Base-by-base conservation (phyloP, 306 rosid genomes). In the Spatholobus suberectus region DNA sequence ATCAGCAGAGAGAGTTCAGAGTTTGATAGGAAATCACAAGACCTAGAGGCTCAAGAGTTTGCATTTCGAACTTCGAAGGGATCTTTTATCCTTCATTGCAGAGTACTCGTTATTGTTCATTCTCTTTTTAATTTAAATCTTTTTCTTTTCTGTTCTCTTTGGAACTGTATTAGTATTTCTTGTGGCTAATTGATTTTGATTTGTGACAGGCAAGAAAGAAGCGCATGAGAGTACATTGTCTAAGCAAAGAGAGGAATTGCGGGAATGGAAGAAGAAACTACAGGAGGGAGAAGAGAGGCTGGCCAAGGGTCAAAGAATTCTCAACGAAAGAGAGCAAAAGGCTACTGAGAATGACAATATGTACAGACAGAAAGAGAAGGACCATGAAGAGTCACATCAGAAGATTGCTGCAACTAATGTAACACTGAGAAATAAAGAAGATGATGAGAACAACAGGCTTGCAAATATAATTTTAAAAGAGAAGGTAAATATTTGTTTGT, bases 251-350 rank as follows among this genome's bases (percentile, higher is more conserved):
- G 99, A 94, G 79, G 98, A 96, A 75, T 85, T 96, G 77, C 86
- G 89, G 69, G 98, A 96, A 76, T 96, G 99, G 99, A 98, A 93
- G 91, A 93, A 88, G 73, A 92, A 93, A 85, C 75, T 92, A 81
- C 97, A 92, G 68, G 97, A 93, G n/a, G 99, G 96, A 66, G 98
- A 96, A 69, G 99, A 96, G 72, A 93, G 99, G 89, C 89, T 93
- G 76, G 90, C 94, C 23, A 91, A 89, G 82, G 92, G 96, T 81
- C 99, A 96, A 87, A 88, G 81, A 83, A 84, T 90, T 86, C 85
- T 96, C 75, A 96, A 92, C 74, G 97, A 96, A 85, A 94, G 98
- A 84, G 99, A 96, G 93, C 94, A 94, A 80, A 90, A 96, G 84
- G 91, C 94, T 59, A 93, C 90, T 85, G 99, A 93, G 86, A 90